Evolutionary conservation across 352 stramenopile species (phyloP), one percentile per base, ranked within the genome.

Genomic region (Pseudoperonospora humuli): DNA sequence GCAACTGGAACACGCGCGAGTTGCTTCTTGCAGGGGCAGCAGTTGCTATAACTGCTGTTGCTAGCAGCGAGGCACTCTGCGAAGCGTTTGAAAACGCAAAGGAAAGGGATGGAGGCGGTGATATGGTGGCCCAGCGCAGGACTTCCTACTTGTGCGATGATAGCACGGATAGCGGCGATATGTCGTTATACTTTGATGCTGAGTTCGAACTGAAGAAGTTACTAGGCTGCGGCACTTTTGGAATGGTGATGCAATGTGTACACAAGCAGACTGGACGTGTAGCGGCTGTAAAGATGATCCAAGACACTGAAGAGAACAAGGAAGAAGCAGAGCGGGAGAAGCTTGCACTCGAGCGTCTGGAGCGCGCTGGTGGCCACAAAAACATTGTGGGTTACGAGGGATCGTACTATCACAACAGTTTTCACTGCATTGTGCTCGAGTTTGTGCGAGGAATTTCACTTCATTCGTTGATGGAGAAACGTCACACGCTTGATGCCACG

Each of bases 361-460:
- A 87, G 39, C 55, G 58, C 9, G 57, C 44, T 28, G 80, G 80
- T 14, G 80, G 80, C 2, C 80, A 93, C 37, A 49, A 46, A 7
- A 64, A 65, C 38, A 82, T 93, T 19, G 62, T 90, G 23, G 60
- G 60, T 5, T 88, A 75, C 39, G 50, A 84, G 38, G 66, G 70
- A 0, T 56, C 67, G 35, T 93, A 88, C 54, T 52, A 60, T 33
- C 75, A 87, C 61, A 71, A 87, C 40, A 76, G 78, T 8, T 90
- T 89, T 39, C 70, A 87, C 51, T 93, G 86, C 56, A 67, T 91
- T 39, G 78, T 93, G 45, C 69, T 82, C 11, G 81, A 93, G 54
- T 85, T 73, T 38, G 54, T 93, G 6, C 24, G 57, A 1, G 81
- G 78, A 7, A 69, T 80, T 15, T 88, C 81, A 29, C 64, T 93